These are phyloP conservation scores for Thraustochytrium striatum DNA, from an alignment of 352 stramenopile species.

Conservation along the genomic window DNA sequence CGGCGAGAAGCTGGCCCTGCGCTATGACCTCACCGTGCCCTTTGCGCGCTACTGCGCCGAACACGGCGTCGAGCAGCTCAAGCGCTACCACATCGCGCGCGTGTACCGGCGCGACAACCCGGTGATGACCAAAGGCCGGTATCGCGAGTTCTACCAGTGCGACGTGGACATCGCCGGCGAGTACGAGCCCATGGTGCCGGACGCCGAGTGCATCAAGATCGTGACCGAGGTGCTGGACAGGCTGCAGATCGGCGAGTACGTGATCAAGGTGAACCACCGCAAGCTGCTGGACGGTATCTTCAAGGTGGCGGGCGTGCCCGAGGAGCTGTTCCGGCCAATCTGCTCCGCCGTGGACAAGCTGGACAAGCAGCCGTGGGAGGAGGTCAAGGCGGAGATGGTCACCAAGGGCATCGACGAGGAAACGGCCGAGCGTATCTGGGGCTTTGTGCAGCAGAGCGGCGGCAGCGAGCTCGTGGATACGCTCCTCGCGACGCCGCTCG, in stretches of 20 bases:
- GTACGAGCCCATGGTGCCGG: constrained; percentile 90
- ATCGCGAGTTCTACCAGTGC: constrained; percentile 99
- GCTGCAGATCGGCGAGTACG: constrained; percentile 79
- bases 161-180: constrained; percentile 96
- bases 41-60: constrained; percentile 96
- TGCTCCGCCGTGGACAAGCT: constrained; percentile 98
- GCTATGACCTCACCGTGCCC: constrained; percentile 96
- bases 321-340: constrained; percentile 93
- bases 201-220: constrained; percentile 92
- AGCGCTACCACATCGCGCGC: constrained; percentile 95
- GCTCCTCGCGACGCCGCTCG: constrained; percentile 76
- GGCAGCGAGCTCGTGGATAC: constrained; percentile 47
- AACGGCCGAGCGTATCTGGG: constrained; percentile 87
- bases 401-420: constrained; percentile 86
- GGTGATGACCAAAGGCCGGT: constrained; percentile 85
- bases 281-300: constrained; percentile 93
- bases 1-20: constrained; percentile 84
- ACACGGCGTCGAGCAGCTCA: constrained; percentile 95
- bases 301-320: constrained; percentile 90
- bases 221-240: constrained; percentile 68
- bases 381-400: constrained; percentile 63
- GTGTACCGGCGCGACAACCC: constrained; percentile 91
- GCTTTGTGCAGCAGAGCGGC: constrained; percentile 62
- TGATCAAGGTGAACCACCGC: constrained; percentile 97
- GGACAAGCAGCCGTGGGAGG: constrained; percentile 93